Base-by-base conservation (phyloP, 2,329 filamentous ascomycete genomes). In the Pseudofabraea citricarpa region DNA sequence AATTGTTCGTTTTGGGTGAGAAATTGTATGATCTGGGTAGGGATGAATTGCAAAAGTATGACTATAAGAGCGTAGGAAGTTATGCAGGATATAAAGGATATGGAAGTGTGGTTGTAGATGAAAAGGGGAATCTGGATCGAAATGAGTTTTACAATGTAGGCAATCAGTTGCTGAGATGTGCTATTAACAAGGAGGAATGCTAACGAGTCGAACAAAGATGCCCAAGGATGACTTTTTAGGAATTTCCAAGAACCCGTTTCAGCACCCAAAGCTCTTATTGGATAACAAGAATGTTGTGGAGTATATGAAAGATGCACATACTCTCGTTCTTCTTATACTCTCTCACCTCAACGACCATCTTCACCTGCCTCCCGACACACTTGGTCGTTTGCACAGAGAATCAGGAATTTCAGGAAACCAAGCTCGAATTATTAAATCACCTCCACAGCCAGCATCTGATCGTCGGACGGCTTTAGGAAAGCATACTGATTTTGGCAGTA, bases 11-110 rank as follows among this genome's bases (percentile, higher is more conserved):
- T 2, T 10, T 59, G 4, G 53, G 43, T 0, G 50, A 49, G 3
- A 44, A 46, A 23, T 41, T 58, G 5, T 59, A 48, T 52, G 62
- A 69, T 4, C 54, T 79, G 0, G 64, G 66, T 1, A 48, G 71
- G 0, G 62, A 70, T 8, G 77, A 80, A 52, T 76, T 79, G 53
- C 52, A 63, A n/a, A 67, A 70, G 43, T 81, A 77, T 51, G 75
- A 79, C 49, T 76, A 75, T 44, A 53, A 47, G 13, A 38, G 16
- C 10, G 31, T 39, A 21, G 53, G 48, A 2, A 56, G 51, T 31
- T 58, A 57, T 44, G 46, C 49, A 23, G 55, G 52, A 7, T 59
- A 59, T 38, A 56, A 56, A 33, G 49, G 52, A 5, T 50, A 51
- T 31, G 56, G 54, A 9, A 48, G 29, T 12, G 46, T 47, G 5